Percentiles rank a stretch among this genome's conserved stretches.
phyloP scores from a whole-genome alignment of 495 filamentous ascomycete species.

The Penicillium odoratum region DNA sequence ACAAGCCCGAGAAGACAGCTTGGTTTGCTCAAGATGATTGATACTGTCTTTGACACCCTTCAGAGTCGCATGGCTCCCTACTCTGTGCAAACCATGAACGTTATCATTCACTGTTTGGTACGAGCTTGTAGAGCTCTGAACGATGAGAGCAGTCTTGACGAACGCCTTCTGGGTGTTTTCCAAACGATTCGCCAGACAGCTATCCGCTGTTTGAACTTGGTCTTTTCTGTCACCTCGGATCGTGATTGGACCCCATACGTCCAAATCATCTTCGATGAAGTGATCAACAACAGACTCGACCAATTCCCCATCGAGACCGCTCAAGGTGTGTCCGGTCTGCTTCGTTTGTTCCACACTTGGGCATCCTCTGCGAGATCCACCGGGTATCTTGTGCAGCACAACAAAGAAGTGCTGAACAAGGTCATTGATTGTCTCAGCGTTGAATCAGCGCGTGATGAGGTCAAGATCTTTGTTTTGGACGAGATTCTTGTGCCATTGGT shows the following conservation, averaged over 20 bases:
- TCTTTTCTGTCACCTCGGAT: slow-evolving; percentile 68
- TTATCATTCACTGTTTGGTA: slow-evolving; percentile 76
- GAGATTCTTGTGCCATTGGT: slow-evolving; percentile 66
- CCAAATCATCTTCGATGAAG: slow-evolving; percentile 64
- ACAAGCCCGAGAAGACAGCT: slow-evolving; percentile 74
- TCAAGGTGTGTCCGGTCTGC: slow-evolving; percentile 79
- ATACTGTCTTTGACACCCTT: slow-evolving; percentile 81
- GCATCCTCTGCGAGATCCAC: slow-evolving; percentile 63
- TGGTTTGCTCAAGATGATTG: slow-evolving; percentile 86
- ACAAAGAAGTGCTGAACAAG: slow-evolving; percentile 62
- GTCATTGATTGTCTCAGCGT: slow-evolving; percentile 70
- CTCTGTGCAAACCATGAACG: slow-evolving; percentile 62
- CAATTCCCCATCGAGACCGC: slow-evolving; percentile 84
- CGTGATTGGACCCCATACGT: slow-evolving; percentile 73
- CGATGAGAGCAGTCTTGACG: slow-evolving; percentile 38
- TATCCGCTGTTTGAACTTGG: slow-evolving; percentile 72
- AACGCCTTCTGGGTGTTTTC: slow-evolving; percentile 53
- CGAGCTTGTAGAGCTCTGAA: slow-evolving; percentile 62
- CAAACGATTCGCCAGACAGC: slow-evolving; percentile 71
- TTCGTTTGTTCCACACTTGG: slow-evolving; percentile 82
- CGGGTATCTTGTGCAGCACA: slow-evolving; percentile 64
- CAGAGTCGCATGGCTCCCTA: slow-evolving; percentile 66
- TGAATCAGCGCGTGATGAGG: slow-evolving; percentile 80
- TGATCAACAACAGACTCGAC: slow-evolving; percentile 73
- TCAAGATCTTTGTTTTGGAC: slow-evolving; percentile 77